Evolutionary conservation across 352 stramenopile genomes (phyloP).

Genomic region (Pythium angustatum): DNA sequence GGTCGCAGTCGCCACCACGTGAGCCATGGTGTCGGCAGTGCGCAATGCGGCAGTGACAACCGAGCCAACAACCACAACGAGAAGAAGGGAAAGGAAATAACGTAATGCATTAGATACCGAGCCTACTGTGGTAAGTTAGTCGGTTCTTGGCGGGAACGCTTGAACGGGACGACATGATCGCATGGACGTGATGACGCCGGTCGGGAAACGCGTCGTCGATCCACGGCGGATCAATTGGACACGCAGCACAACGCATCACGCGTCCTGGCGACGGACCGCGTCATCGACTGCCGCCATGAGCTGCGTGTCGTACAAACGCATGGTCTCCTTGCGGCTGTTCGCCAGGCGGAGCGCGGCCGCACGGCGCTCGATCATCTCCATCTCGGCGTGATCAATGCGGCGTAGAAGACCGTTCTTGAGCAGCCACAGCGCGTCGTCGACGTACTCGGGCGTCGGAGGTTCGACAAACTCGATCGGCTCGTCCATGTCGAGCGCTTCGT

Average conservation of each 20-base stretch:
- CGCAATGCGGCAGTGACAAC: neutral
- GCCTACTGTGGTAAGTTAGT: neutral
- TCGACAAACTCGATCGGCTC: neutral
- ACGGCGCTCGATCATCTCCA: constrained; percentile 1
- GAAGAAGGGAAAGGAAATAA: constrained; percentile 6
- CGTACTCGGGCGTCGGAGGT: neutral
- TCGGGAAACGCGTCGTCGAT: no score
- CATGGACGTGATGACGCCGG: neutral
- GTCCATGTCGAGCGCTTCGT: neutral
- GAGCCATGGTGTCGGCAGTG: no score
- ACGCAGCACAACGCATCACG: neutral
- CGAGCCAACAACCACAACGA: neutral
- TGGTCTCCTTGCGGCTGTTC: constrained; percentile 1
- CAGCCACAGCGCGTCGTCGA: neutral
- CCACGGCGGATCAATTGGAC: neutral
- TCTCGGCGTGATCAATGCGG: neutral
- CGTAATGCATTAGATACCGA: constrained; percentile 25
- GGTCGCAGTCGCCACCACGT: no score
- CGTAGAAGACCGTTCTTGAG: neutral
- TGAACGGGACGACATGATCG: no score
- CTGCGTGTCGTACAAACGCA: constrained; percentile 13
- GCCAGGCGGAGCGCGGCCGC: neutral
- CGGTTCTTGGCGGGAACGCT: constrained; percentile 3
- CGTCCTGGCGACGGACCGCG: neutral
- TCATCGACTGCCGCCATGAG: neutral